Evolutionary conservation across 2,329 filamentous ascomycete genomes (phyloP).

Genomic region (Xylariaceae sp.): DNA sequence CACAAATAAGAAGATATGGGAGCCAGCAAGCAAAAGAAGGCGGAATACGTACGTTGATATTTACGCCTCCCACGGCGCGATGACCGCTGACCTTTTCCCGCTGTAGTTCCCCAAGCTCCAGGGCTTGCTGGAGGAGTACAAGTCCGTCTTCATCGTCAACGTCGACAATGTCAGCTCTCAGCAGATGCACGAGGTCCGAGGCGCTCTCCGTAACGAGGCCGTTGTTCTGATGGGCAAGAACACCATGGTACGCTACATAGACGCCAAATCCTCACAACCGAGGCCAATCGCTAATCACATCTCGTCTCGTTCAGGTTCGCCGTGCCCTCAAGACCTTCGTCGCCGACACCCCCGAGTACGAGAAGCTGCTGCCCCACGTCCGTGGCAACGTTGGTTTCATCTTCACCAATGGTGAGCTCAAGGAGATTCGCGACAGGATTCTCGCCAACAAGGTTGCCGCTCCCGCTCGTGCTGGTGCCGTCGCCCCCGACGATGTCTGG

Average conservation of each 20-base stretch:
- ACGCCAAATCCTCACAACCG: background rate
- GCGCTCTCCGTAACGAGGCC: slow-evolving; percentile 82
- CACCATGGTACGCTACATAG: slow-evolving; percentile 70
- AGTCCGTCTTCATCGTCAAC: slow-evolving; percentile 93
- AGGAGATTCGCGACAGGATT: slow-evolving; percentile 89
- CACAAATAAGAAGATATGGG: slow-evolving; percentile 95
- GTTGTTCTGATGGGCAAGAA: slow-evolving; percentile 99
- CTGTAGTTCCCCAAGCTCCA: slow-evolving; percentile 99
- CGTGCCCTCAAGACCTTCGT: slow-evolving; percentile 97
- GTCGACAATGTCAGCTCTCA: slow-evolving; percentile 99
- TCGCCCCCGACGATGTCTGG: slow-evolving; percentile 91
- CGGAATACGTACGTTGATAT: slow-evolving; percentile 42
- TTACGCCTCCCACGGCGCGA: background rate
- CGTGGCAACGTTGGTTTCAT: slow-evolving; percentile 99
- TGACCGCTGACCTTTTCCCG: slow-evolving; percentile 18
- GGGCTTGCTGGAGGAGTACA: slow-evolving; percentile 92
- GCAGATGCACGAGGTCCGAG: slow-evolving; percentile 99
- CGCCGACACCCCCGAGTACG: slow-evolving; percentile 88
- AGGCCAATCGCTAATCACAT: slow-evolving; percentile 5
- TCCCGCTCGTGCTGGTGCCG: slow-evolving; percentile 93
- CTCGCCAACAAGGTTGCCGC: slow-evolving; percentile 96
- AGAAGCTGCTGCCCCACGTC: slow-evolving; percentile 93
- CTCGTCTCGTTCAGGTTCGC: slow-evolving; percentile 61
- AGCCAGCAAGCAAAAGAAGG: slow-evolving; percentile 93
- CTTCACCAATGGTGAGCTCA: slow-evolving; percentile 97